phyloP scores from a whole-genome alignment of 2,329 filamentous ascomycete species.

The Emericellopsis atlantica region DNA sequence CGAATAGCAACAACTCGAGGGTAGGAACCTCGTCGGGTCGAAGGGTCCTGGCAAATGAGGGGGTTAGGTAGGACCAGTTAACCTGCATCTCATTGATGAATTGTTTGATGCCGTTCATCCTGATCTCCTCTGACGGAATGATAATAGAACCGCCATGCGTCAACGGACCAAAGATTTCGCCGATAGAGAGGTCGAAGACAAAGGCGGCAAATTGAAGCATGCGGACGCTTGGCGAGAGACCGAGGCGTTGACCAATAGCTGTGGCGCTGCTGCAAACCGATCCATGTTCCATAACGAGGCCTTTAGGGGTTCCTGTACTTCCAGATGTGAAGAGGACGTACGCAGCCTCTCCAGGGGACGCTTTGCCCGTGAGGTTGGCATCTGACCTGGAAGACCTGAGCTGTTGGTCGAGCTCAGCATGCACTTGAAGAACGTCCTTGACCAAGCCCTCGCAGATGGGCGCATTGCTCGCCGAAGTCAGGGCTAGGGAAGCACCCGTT shows the following conservation, averaged over 20 bases:
- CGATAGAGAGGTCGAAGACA: constrained; percentile 3
- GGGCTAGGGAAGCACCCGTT: background rate
- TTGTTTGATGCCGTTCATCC: background rate
- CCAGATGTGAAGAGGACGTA: constrained; percentile 12
- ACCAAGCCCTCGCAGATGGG: background rate
- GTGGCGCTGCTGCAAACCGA: constrained; percentile 5
- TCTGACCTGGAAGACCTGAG: background rate
- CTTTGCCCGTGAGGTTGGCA: background rate
- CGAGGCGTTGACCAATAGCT: constrained; percentile 6
- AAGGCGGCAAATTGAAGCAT: constrained; percentile 4
- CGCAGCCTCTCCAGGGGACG: constrained; percentile 1
- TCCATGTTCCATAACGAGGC: constrained; percentile 8
- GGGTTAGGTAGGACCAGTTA: constrained; percentile 1
- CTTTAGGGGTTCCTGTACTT: constrained; percentile 11
- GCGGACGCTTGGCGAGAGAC: constrained; percentile 7
- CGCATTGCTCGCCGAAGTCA: background rate
- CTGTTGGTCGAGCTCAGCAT: background rate
- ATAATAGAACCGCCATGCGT: background rate
- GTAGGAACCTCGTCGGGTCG: background rate
- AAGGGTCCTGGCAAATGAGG: constrained; percentile 1
- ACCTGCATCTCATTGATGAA: background rate
- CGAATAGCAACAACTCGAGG: constrained; percentile 2
- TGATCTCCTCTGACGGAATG: background rate
- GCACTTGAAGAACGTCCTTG: background rate
- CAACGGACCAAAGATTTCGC: constrained; percentile 1